Base-by-base conservation (phyloP, 208 protist species). In the Angomonas ambiguus region DNA sequence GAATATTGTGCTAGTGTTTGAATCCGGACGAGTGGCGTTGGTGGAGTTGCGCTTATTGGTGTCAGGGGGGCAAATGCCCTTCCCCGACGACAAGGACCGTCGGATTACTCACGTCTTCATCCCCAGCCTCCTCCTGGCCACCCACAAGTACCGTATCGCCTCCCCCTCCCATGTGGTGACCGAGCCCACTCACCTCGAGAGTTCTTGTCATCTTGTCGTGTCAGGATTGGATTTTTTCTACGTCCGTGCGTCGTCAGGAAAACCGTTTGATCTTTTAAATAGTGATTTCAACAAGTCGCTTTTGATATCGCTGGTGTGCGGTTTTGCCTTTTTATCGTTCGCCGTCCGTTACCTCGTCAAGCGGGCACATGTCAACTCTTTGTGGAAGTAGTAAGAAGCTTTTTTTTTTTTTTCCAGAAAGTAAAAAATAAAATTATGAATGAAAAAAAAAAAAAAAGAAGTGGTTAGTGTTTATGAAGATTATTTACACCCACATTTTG, bases 211-310 rank as follows among this genome's bases (percentile, higher is more conserved):
- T 64, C 80, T 97, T 1, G 28, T 94, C 10, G 88, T 94, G 0
- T 72, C 80, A 0, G 93, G 93, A 13, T 67, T 94, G 2, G 93
- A 97, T 61, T 45, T 96, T 13, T 97, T 96, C 74, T 97, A 95
- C 77, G 88, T 92, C 33, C 87, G 93, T 33, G 74, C 81, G 20
- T 80, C 73, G 48, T 89, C 90, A 0, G 89, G 89, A 22, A 97
- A 97, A 70, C 80, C 87, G 34, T 97, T 96, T 67, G 93, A 97
- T 59, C 61, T 96, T 22, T 80, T 97, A 8, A 95, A 96, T 71
- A 92, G 81, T 56, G 93, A 96, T 65, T 97, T 96, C 74, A 93
- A 92, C 76, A 92, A 96, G 67, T 79, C 71, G 2, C 72, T 92
- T 18, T 79, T 97, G 11, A 74, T 97, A 30, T 62, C 78, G 0